These are phyloP conservation scores for Monosporozyma aquatica DNA, from an alignment of 805 yeast species.

Conservation along the genomic window DNA sequence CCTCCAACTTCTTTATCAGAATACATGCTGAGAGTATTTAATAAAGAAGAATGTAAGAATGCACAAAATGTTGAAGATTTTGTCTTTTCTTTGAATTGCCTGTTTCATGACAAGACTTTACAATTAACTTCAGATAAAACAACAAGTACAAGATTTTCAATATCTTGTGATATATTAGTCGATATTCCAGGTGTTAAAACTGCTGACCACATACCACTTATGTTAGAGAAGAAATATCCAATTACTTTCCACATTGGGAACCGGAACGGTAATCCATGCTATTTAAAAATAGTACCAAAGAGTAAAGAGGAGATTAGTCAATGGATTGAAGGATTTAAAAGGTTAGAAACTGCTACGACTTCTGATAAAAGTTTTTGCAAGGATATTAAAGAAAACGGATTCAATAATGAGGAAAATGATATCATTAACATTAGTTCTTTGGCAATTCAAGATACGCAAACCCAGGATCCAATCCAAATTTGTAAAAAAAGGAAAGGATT, in stretches of 20 bases:
- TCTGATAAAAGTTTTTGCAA: background rate
- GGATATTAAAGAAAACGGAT: background rate
- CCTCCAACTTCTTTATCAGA: constrained; percentile 14
- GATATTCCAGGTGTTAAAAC: constrained; percentile 15
- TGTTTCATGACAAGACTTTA: background rate
- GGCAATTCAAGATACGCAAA: constrained; percentile 8
- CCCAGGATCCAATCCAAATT: constrained; percentile 7
- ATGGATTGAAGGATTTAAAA: constrained; percentile 16
- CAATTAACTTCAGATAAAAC: background rate
- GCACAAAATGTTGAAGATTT: background rate
- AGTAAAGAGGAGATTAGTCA: constrained; percentile 13
- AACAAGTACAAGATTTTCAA: background rate
- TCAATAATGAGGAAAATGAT: background rate
- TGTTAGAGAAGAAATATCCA: constrained; percentile 7
- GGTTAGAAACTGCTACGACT: constrained; percentile 6
- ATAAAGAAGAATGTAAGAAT: background rate
- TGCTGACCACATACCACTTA: constrained; percentile 8
- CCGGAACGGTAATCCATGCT: constrained; percentile 15
- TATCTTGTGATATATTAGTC: constrained; percentile 10
- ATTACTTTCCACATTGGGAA: background rate
- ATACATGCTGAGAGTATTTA: constrained; percentile 1
- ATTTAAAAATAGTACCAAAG: constrained; percentile 14
- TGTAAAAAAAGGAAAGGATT: constrained; percentile 18
- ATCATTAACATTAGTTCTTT: background rate
- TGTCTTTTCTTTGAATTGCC: background rate